Conservation (phyloP, 805 yeast genomes). For the Sugiyamaella americana region DNA sequence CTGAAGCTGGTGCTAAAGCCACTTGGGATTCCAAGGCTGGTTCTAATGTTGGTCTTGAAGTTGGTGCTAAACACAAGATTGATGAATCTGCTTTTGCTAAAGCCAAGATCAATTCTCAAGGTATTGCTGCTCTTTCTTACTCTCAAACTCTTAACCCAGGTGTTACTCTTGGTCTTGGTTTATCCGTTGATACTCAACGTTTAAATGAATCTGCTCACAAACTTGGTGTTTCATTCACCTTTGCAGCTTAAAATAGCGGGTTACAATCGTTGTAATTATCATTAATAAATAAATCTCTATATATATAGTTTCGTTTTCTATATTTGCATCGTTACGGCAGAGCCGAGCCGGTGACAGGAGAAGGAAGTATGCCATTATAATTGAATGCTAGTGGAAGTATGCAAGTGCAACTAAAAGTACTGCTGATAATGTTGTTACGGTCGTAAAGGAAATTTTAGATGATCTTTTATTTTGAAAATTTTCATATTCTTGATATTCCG, state of each 20-base stretch:
- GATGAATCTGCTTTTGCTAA: slow-evolving; percentile 86
- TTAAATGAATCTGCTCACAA: slow-evolving; percentile 96
- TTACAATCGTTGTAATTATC: no score
- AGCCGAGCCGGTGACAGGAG: not conserved
- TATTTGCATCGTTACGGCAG: no score
- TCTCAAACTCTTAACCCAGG: slow-evolving; percentile 94
- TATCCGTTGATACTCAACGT: slow-evolving; percentile 92
- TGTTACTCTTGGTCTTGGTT: slow-evolving; percentile 94
- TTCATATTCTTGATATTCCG: not conserved
- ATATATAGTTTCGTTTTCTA: no score
- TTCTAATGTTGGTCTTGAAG: slow-evolving; percentile 84
- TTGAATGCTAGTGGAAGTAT: not conserved
- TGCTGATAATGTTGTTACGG: slow-evolving; percentile 1
- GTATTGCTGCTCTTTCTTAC: slow-evolving; percentile 89
- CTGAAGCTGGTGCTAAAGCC: slow-evolving; percentile 98
- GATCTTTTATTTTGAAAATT: not conserved
- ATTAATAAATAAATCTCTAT: no score
- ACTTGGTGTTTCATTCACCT: slow-evolving; percentile 90
- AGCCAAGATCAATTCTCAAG: slow-evolving; percentile 95
- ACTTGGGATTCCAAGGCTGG: slow-evolving; percentile 80
- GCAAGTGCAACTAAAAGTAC: not conserved
- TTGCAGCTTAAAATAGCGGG: slow-evolving; percentile 89
- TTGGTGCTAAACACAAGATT: slow-evolving; percentile 89
- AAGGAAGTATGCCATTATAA: no score
- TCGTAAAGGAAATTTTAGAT: not conserved